A percentile compares a stretch with the other conserved stretches of the same genome.
Evolutionary conservation across 768 basidiomycete genomes (phyloP).

Genomic region (Kondoa malvinella): DNA sequence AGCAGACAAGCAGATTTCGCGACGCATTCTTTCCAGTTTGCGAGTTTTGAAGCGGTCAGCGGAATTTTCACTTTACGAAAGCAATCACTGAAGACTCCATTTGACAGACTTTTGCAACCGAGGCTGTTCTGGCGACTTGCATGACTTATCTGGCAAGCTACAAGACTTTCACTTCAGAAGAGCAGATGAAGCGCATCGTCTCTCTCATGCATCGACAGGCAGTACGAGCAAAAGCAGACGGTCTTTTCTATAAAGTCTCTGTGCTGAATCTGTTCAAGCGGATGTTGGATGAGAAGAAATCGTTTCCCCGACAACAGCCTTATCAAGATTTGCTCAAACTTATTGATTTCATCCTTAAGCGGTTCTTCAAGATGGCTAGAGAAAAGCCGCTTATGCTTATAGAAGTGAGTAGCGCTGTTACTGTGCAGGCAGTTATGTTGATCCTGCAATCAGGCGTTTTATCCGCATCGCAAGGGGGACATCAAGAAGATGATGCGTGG

Average conservation of each 20-base stretch:
- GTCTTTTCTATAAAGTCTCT: constrained; percentile 86
- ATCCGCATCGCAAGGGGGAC: constrained; percentile 16
- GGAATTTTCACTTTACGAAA: constrained; percentile 6
- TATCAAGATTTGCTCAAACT: constrained; percentile 67
- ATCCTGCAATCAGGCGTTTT: constrained; percentile 16
- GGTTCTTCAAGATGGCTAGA: constrained; percentile 81
- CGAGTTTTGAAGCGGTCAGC: constrained; percentile 69
- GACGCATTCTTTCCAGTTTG: constrained; percentile 82
- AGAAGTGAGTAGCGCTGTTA: constrained; percentile 45
- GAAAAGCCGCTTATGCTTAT: constrained; percentile 73
- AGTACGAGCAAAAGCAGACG: constrained; percentile 79
- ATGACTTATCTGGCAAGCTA: constrained; percentile 66
- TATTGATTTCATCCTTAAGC: constrained; percentile 69
- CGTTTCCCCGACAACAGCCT: constrained; percentile 58
- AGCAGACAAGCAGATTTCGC: constrained; percentile 43
- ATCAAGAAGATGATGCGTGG: constrained; percentile 23
- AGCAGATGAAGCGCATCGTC: constrained; percentile 79
- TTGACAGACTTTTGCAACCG: constrained; percentile 69
- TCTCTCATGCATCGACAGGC: constrained; percentile 77
- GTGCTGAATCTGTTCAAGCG: constrained; percentile 72
- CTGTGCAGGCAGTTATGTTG: neutral
- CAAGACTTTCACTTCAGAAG: constrained; percentile 55
- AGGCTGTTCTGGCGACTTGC: constrained; percentile 69
- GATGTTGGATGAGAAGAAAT: constrained; percentile 62
- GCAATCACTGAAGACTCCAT: neutral